phyloP scores from a whole-genome alignment of 2,329 filamentous ascomycete genomes.

The Hymenoscyphus fraxineus region DNA sequence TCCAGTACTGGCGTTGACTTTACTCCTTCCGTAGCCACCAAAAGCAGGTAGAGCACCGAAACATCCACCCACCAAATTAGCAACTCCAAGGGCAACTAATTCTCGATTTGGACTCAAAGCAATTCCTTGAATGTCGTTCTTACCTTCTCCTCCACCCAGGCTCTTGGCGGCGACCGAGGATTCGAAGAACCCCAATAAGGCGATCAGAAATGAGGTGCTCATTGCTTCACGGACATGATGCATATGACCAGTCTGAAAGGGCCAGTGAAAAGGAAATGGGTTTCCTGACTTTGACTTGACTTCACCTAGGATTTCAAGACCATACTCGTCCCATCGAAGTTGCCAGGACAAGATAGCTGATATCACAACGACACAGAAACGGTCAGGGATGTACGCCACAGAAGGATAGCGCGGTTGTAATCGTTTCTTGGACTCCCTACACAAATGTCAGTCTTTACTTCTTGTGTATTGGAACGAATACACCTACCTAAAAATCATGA shows the following conservation, averaged over 20 bases:
- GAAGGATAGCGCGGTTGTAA: slow-evolving; percentile 74
- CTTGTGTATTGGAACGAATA: neutral
- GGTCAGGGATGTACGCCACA: slow-evolving; percentile 87
- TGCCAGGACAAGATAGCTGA: slow-evolving; percentile 76
- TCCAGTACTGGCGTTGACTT: slow-evolving; percentile 89
- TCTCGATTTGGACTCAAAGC: slow-evolving; percentile 87
- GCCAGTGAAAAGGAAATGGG: slow-evolving; percentile 78
- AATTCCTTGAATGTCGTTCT: slow-evolving; percentile 71
- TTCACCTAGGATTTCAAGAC: slow-evolving; percentile 78
- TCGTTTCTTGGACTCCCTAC: slow-evolving; percentile 73
- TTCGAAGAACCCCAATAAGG: slow-evolving; percentile 96
- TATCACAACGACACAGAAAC: slow-evolving; percentile 82
- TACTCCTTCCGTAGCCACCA: slow-evolving; percentile 92
- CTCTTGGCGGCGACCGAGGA: slow-evolving; percentile 95
- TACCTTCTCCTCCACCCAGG: slow-evolving; percentile 56
- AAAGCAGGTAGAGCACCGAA: slow-evolving; percentile 94
- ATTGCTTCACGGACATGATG: slow-evolving; percentile 80
- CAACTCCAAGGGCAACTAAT: slow-evolving; percentile 83
- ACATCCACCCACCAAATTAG: slow-evolving; percentile 85
- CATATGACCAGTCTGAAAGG: slow-evolving; percentile 73
- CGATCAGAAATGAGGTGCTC: slow-evolving; percentile 89
- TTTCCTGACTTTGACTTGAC: slow-evolving; percentile 71
- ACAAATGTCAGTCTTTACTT: slow-evolving; percentile 16
- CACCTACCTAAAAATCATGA: slow-evolving; percentile 80
- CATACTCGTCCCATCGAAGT: slow-evolving; percentile 73